Conservation (phyloP, 2,329 filamentous ascomycete genomes). For the Botrytis medusae region DNA sequence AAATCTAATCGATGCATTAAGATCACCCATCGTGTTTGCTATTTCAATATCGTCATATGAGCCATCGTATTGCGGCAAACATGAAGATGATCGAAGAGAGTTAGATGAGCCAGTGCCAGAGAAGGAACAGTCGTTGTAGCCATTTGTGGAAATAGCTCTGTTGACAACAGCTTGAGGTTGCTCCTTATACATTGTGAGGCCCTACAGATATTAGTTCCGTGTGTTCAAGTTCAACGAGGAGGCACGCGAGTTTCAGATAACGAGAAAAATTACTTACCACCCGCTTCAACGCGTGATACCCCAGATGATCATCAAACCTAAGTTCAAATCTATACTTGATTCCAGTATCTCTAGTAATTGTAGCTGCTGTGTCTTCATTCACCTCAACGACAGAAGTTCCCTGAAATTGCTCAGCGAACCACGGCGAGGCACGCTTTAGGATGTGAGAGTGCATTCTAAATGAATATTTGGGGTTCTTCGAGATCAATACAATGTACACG, state of each 20-base stretch:
- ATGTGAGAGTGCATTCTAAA: neutral
- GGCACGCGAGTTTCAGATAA: neutral
- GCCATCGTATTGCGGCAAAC: neutral
- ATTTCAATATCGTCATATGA: neutral
- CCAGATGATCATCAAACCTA: neutral
- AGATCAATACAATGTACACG: neutral
- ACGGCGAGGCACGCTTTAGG: neutral
- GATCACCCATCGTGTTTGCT: neutral
- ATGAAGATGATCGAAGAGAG: neutral
- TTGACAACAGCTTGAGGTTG: neutral
- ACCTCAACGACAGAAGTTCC: neutral
- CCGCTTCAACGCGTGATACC: neutral
- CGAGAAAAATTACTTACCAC: neutral
- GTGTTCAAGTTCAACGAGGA: neutral
- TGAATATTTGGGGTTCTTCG: no score
- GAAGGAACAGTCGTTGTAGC: neutral
- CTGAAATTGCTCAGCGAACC: neutral
- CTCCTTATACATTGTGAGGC: neutral
- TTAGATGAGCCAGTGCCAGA: neutral
- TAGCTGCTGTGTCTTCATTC: neutral
- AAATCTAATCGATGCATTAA: neutral
- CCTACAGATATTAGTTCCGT: neutral
- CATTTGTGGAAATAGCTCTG: no score
- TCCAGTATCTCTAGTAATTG: fast-evolving
- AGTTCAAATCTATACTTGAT: constrained; percentile 12